Conservation (phyloP, 2,329 filamentous ascomycete genomes). For the Scedosporium aurantiacum region DNA sequence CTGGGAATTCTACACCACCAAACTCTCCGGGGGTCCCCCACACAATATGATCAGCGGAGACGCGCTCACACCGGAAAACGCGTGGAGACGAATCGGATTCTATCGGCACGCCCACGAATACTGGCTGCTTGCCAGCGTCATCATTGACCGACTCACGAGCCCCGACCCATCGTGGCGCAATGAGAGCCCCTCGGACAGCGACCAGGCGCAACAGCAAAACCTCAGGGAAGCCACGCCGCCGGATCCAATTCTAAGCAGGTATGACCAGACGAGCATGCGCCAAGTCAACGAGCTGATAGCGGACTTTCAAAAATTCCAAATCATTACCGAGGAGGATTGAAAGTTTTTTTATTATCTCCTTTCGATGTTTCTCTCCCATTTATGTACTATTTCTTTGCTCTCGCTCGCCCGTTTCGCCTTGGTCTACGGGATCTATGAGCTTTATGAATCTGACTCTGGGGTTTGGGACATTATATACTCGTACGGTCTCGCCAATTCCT, state of each 20-base stretch:
- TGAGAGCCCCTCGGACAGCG: neutral
- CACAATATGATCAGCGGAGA: slow-evolving; percentile 11
- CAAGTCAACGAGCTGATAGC: slow-evolving; percentile 27
- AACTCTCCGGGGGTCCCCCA: slow-evolving; percentile 9
- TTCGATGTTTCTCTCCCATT: no score
- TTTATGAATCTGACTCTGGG: no score
- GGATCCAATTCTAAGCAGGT: slow-evolving; percentile 21
- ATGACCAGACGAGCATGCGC: slow-evolving; percentile 27
- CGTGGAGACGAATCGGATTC: slow-evolving; percentile 25
- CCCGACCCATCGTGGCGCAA: neutral
- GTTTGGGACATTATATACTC: no score
- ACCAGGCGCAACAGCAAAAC: neutral
- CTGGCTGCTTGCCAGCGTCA: slow-evolving; percentile 23
- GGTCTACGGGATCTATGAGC: no score
- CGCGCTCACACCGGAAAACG: slow-evolving; percentile 12
- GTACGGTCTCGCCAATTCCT: no score
- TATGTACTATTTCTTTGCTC: no score
- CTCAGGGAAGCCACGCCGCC: neutral
- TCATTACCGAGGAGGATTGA: slow-evolving; percentile 6
- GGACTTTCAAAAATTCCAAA: slow-evolving; percentile 21
- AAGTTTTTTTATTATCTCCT: no score
- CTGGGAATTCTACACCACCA: slow-evolving; percentile 14
- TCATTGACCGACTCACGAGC: slow-evolving; percentile 16
- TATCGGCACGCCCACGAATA: slow-evolving; percentile 21
- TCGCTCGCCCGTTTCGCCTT: no score